These are phyloP conservation scores for Handroanthus guayacan DNA, from an alignment of 257 asterid species.

Conservation along the genomic window DNA sequence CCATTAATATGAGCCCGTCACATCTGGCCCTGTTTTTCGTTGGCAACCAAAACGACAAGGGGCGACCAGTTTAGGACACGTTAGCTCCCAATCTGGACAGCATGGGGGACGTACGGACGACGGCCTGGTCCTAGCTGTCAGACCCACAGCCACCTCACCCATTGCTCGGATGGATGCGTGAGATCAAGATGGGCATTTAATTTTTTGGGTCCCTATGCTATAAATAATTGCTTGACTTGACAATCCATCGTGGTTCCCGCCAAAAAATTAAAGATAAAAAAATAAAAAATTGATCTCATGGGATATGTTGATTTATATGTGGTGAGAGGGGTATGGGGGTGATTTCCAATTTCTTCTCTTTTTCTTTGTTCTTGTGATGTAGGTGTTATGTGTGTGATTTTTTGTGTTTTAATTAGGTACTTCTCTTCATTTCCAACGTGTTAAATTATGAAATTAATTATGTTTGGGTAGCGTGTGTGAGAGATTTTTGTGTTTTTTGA, in stretches of 20 bases:
- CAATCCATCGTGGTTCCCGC: background rate
- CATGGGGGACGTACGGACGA: background rate
- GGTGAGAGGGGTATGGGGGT: too few species aligned
- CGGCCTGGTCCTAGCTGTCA: background rate
- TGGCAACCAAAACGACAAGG: constrained; percentile 14
- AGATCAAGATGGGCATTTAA: background rate
- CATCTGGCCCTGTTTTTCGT: background rate
- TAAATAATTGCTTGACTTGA: background rate
- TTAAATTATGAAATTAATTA: too few species aligned
- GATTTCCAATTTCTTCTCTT: too few species aligned
- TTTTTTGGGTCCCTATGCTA: background rate
- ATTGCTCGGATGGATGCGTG: background rate
- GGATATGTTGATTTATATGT: too few species aligned
- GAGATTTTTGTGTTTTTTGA: too few species aligned
- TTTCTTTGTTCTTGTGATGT: too few species aligned
- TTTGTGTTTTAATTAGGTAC: too few species aligned
- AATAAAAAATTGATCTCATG: too few species aligned
- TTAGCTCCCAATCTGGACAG: background rate
- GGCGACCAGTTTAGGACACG: constrained; percentile 17
- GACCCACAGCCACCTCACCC: constrained; percentile 10
- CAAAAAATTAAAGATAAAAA: too few species aligned
- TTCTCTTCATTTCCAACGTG: too few species aligned
- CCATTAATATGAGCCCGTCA: background rate
- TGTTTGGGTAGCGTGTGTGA: too few species aligned
- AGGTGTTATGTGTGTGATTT: too few species aligned